These are phyloP conservation scores for Plectosphaerella sp. DNA, from an alignment of 2,329 filamentous ascomycete species.

Conservation along the genomic window DNA sequence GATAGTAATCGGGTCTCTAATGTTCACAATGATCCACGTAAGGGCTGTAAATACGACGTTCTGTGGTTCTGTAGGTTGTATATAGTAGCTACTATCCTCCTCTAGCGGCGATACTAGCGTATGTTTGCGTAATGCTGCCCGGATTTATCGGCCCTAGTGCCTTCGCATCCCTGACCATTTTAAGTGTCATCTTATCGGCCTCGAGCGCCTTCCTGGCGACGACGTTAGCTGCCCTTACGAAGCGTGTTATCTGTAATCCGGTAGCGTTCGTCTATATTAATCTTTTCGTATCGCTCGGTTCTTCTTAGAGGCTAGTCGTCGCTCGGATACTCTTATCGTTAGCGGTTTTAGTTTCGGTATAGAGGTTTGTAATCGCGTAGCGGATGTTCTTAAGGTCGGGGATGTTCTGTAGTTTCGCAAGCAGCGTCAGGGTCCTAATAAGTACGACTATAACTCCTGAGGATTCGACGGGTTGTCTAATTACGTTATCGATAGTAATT, in stretches of 20 bases:
- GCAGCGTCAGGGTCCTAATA: not conserved
- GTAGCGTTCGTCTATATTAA: not conserved
- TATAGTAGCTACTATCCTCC: constrained; percentile 2
- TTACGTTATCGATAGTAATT: constrained; percentile 4
- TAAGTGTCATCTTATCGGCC: not conserved
- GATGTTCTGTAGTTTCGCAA: constrained; percentile 2
- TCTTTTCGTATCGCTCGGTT: not conserved
- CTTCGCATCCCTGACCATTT: not conserved
- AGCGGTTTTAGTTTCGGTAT: constrained; percentile 1
- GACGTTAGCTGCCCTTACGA: not conserved
- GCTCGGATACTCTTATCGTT: constrained; percentile 1
- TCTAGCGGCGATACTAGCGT: not conserved
- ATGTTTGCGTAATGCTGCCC: not conserved
- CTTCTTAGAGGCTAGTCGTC: constrained; percentile 3
- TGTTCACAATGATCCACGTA: constrained; percentile 14
- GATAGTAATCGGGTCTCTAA: constrained; percentile 10
- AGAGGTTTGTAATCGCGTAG: constrained; percentile 1
- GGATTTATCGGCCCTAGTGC: not conserved
- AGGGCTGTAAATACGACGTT: not conserved
- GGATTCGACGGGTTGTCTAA: constrained; percentile 1
- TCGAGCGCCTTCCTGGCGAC: not conserved
- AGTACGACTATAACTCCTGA: not conserved
- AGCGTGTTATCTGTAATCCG: not conserved
- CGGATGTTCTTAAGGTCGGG: constrained; percentile 1
- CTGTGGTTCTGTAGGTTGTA: constrained; percentile 2